Conservation (phyloP, 495 filamentous ascomycete genomes). For the Hypoxylon fragiforme region DNA sequence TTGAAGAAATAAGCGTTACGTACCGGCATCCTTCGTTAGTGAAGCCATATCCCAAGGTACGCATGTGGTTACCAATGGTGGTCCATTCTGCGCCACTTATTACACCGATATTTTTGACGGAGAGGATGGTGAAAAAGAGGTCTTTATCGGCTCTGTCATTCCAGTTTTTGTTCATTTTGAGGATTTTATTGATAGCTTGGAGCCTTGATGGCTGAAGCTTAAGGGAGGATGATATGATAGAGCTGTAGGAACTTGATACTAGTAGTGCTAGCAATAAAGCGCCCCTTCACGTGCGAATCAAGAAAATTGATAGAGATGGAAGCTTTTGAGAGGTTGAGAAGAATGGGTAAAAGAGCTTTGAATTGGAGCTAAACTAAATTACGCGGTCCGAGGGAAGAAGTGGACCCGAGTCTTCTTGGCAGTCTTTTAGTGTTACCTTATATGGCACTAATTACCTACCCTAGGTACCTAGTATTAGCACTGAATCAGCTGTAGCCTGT, state of each 20-base stretch:
- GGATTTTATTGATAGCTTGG: slow-evolving; percentile 1
- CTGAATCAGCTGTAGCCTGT: too few relatives aligned
- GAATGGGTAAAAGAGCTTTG: slow-evolving; percentile 28
- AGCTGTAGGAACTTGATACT: slow-evolving; percentile 21
- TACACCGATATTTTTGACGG: slow-evolving; percentile 57
- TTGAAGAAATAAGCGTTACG: slow-evolving; percentile 30
- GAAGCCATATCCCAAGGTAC: slow-evolving; percentile 54
- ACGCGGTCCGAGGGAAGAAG: slow-evolving; percentile 34
- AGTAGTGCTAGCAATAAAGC: slow-evolving; percentile 17
- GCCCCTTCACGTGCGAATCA: slow-evolving; percentile 33
- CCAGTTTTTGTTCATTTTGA: slow-evolving; percentile 56
- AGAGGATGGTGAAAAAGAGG: slow-evolving; percentile 58
- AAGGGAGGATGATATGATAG: slow-evolving; percentile 14
- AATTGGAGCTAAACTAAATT: slow-evolving; percentile 35
- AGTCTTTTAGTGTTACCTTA: not conserved
- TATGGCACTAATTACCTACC: too few relatives aligned
- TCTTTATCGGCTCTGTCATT: slow-evolving; percentile 57
- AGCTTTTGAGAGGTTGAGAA: slow-evolving; percentile 38
- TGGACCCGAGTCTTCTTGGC: slow-evolving; percentile 30
- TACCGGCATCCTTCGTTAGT: slow-evolving; percentile 59
- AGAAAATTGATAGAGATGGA: slow-evolving; percentile 35
- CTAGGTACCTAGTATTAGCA: too few relatives aligned
- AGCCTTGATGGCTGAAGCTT: slow-evolving; percentile 29
- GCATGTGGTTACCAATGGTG: slow-evolving; percentile 56
- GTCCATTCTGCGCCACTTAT: slow-evolving; percentile 58